Conservation (phyloP, 2,329 filamentous ascomycete genomes). For the Tolypocladium cylindrosporum region DNA sequence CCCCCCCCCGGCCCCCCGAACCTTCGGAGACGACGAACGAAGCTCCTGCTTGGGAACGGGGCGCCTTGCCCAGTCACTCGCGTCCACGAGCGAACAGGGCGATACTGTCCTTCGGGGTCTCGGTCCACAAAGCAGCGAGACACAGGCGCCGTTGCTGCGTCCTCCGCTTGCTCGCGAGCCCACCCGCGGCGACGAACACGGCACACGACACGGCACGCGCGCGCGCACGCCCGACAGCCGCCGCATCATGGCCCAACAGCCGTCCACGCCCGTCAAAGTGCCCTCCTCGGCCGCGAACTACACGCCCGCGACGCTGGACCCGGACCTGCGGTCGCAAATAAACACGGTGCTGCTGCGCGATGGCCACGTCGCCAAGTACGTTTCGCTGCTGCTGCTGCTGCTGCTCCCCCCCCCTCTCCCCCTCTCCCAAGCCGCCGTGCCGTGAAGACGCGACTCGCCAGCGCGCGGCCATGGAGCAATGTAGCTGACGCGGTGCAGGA, state of each 20-base stretch:
- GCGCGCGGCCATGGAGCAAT: neutral
- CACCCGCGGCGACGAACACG: neutral
- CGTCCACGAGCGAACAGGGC: too few species aligned
- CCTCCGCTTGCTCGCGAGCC: neutral
- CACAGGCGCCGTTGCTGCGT: neutral
- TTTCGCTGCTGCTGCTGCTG: neutral
- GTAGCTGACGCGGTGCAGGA: conserved; percentile 27
- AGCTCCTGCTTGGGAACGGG: neutral
- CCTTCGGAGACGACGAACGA: neutral
- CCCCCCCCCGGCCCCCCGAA: too few species aligned
- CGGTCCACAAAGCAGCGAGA: neutral
- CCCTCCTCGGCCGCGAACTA: conserved; percentile 49
- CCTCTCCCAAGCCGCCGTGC: neutral
- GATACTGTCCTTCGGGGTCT: too few species aligned
- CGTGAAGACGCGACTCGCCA: neutral
- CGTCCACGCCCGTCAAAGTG: conserved; percentile 50
- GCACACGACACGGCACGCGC: neutral
- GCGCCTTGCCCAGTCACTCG: too few species aligned
- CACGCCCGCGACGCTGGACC: conserved; percentile 49
- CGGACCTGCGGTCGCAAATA: conserved; percentile 52
- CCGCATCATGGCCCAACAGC: conserved; percentile 31
- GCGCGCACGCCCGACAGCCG: neutral
- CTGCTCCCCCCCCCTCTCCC: neutral
- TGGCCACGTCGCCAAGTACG: conserved; percentile 49
- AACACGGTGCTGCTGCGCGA: conserved; percentile 48